Evolutionary conservation across 805 yeast species (phyloP).

Genomic region (Schwanniomyces occidentalis): DNA sequence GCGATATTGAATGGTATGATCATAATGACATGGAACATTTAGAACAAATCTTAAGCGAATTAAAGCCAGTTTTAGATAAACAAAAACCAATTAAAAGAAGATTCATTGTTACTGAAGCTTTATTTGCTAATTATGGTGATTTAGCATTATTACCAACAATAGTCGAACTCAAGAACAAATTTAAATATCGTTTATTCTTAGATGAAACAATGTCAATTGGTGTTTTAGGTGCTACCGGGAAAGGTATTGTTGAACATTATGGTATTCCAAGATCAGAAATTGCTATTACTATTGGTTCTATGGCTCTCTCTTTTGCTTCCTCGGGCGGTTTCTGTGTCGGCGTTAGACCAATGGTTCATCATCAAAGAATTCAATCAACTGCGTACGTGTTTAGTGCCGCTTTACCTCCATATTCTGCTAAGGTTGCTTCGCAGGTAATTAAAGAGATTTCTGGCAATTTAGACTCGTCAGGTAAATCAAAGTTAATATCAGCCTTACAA

Average conservation of each 20-base stretch:
- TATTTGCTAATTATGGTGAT: constrained; percentile 82
- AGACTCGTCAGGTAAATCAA: constrained; percentile 32
- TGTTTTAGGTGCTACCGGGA: constrained; percentile 79
- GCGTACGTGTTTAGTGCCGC: constrained; percentile 95
- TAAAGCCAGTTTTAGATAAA: constrained; percentile 58
- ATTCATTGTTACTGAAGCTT: constrained; percentile 88
- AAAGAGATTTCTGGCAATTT: constrained; percentile 43
- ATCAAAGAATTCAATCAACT: constrained; percentile 85
- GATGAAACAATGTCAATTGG: constrained; percentile 91
- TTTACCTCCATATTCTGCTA: constrained; percentile 87
- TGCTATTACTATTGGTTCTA: constrained; percentile 83
- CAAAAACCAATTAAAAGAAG: constrained; percentile 83
- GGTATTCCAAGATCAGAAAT: constrained; percentile 68
- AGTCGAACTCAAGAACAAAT: constrained; percentile 73
- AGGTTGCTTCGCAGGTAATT: constrained; percentile 57
- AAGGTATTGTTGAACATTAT: constrained; percentile 79
- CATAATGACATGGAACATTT: constrained; percentile 89
- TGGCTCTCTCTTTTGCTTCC: constrained; percentile 78
- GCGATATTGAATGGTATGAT: constrained; percentile 77
- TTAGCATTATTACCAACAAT: constrained; percentile 67
- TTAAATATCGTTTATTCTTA: constrained; percentile 80
- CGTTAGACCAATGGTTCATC: constrained; percentile 75
- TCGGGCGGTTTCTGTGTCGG: constrained; percentile 97
- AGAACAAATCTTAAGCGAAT: constrained; percentile 63
- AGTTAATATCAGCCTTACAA: constrained; percentile 34